Base-by-base conservation (phyloP, 2,329 filamentous ascomycete species). In the Zymoseptoria ardabiliae region DNA sequence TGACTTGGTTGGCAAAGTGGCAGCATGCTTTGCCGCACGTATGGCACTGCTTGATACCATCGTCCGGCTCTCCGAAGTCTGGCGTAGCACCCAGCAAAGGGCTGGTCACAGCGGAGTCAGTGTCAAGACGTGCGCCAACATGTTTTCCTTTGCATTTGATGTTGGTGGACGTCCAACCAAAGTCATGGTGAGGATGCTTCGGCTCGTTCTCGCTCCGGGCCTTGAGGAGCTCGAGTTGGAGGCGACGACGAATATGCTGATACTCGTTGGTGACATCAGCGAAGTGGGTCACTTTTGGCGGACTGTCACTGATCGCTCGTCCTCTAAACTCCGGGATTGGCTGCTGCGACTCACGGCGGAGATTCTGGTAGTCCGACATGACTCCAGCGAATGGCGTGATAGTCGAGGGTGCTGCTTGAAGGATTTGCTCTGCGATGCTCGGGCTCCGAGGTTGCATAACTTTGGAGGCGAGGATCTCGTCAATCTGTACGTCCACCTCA, bases 61-160 rank as follows among this genome's bases (percentile, higher is more conserved):
- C 3, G 4, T 28, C 10, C 2, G 30, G 22, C 13, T 23, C 22
- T 11, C 11, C 51, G 1, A 13, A 1, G n/a, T 45, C 3, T 7
- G 13, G 35, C 6, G 13, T 4, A 17, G 4, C 35, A 7, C 35
- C 35, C 1, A 45, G 4, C 17, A 45, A 6, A 6, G 35, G 35
- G 2, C 35, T 45, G 9, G 2, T 1, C 1, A 53, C 51, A 1
- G 51, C 2, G 13, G 51, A 23, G 7, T 53, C 51, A 11, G 4
- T 19, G 8, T 9, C 22, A 5, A 19, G 11, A 25, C 57, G 57
- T 22, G 50, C 55, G 7, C 49, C 22, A 28, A 21, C 30, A 20
- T 63, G 61, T 22, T 59, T 52, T 23, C 52, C 61, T 23, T 53
- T 50, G 53, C 61, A 63, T 57, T 61, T 63, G 21, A 63, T 20